Evolutionary conservation across 768 basidiomycete species (phyloP), one percentile per base, ranked within the genome.

Genomic region (Daedaleopsis sinensis): DNA sequence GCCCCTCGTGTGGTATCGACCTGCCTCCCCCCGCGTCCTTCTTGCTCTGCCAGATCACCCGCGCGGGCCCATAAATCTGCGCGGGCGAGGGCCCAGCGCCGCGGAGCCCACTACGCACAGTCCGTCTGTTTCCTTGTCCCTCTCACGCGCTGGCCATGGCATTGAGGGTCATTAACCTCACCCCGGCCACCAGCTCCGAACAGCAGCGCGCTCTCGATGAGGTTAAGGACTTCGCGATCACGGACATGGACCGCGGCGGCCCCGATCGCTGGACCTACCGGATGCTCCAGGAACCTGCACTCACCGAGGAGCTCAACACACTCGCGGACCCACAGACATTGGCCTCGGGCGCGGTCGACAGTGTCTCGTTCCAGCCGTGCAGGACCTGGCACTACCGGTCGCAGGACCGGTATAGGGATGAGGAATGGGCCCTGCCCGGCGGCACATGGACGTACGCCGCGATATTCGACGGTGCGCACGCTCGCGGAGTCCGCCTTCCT

Each of bases 191-290:
- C 18, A 77, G 80, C 48, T 70, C 76, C 5, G 84, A 85, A 55
- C 75, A 81, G 61, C 76, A 79, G 35, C 78, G 76, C 46, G 82
- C 83, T 9, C 71, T 85, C 58, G 76, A 80, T 42, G 83, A 85
- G 66, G 84, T 84, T 53, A 80, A 78, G 64, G 71, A 84, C 65
- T 84, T 84, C 65, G 75, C 73, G 16, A 74, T 72, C 19, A 85
- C 84, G 7, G 82, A 85, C 69, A 79, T 85, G 67, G 84, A 84
- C 63, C 78, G 77, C 48, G 77, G 80, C 9, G 84, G 82, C 36
- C 75, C 72, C 55, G 78, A 79, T 37, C 78, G 78, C 38, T 86
- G 84, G 84, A 80, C 83, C 3, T 86, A 84, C 68, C 81, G 79
- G 18, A 67, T 78, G 27, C 76, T 85, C 24, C 54, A 73, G 16